These are phyloP conservation scores for Penicillium daleae DNA, from an alignment of 495 filamentous ascomycete species.

Conservation along the genomic window DNA sequence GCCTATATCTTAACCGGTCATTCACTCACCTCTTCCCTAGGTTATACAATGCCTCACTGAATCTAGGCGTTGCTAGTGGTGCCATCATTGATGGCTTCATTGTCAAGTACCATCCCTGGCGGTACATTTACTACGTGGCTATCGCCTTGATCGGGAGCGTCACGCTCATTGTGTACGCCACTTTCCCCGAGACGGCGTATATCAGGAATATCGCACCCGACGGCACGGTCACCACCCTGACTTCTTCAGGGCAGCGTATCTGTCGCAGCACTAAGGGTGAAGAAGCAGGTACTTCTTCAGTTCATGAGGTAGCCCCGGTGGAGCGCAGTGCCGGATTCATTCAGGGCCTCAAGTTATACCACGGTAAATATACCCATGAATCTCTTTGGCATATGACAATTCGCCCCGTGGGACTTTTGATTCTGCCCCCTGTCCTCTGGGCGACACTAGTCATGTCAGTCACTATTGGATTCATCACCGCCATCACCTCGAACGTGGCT, in stretches of 20 bases:
- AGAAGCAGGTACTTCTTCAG: constrained; percentile 4
- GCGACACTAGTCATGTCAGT: constrained; percentile 50
- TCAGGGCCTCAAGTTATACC: constrained; percentile 41
- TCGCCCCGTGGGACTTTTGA: constrained; percentile 50
- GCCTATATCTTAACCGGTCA: no score
- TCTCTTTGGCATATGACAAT: constrained; percentile 49
- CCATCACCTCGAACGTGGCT: constrained; percentile 55
- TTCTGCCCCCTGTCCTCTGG: constrained; percentile 56
- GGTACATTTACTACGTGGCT: constrained; percentile 55
- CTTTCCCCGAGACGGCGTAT: constrained; percentile 59
- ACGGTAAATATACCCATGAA: constrained; percentile 45
- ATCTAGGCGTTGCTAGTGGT: constrained; percentile 48
- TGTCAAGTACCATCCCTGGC: constrained; percentile 52
- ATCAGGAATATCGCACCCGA: constrained; percentile 24
- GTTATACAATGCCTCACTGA: constrained; percentile 51
- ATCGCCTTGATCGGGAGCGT: constrained; percentile 46
- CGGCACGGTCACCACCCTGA: constrained; percentile 12
- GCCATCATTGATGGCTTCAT: constrained; percentile 56
- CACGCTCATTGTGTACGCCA: constrained; percentile 50
- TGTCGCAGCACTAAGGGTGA: constrained; percentile 9
- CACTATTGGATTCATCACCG: constrained; percentile 58
- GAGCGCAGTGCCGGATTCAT: constrained; percentile 33
- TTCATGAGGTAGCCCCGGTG: background rate
- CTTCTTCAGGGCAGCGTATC: constrained; percentile 13
- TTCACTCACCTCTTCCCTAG: background rate